A percentile compares a stretch with the other conserved stretches of the same genome.
phyloP scores from a whole-genome alignment of 768 basidiomycete genomes.

The Piloderma croceum region DNA sequence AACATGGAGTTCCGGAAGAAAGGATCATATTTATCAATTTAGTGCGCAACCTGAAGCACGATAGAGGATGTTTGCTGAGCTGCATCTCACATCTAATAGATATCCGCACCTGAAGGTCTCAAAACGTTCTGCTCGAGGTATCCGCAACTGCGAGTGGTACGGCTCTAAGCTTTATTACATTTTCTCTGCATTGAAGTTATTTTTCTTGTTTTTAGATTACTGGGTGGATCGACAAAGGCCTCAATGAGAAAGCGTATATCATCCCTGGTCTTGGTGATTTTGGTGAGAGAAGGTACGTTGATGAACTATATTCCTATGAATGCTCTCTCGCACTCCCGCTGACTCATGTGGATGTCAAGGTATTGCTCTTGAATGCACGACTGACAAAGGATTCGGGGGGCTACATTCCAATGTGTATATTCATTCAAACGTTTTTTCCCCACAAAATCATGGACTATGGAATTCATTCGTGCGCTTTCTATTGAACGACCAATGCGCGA shows the following conservation, averaged over 20 bases:
- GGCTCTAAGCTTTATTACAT: slow-evolving; percentile 21
- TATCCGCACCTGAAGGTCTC: slow-evolving; percentile 88
- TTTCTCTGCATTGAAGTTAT: neutral
- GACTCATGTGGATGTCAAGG: too few species aligned
- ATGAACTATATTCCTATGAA: too few species aligned
- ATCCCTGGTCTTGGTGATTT: slow-evolving; percentile 97
- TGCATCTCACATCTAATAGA: slow-evolving; percentile 37
- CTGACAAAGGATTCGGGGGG: too few species aligned
- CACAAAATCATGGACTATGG: too few species aligned
- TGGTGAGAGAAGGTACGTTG: slow-evolving; percentile 85
- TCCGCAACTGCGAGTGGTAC: slow-evolving; percentile 71
- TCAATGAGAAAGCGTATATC: slow-evolving; percentile 89
- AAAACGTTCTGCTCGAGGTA: slow-evolving; percentile 70
- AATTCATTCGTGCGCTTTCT: too few species aligned
- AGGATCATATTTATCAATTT: slow-evolving; percentile 93
- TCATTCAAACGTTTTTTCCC: too few species aligned
- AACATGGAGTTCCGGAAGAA: slow-evolving; percentile 90
- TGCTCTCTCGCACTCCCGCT: too few species aligned
- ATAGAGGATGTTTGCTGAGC: too few species aligned
- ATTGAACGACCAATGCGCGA: too few species aligned
- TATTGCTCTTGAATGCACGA: too few species aligned
- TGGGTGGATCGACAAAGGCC: slow-evolving; percentile 90
- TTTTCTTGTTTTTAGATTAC: slow-evolving; percentile 54
- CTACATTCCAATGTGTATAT: too few species aligned
- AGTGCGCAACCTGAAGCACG: slow-evolving; percentile 36